A percentile compares a stretch with the other conserved stretches of the same genome.
Conservation (phyloP, 2,329 filamentous ascomycete species). For the Aspergillus puulaauensis region DNA sequence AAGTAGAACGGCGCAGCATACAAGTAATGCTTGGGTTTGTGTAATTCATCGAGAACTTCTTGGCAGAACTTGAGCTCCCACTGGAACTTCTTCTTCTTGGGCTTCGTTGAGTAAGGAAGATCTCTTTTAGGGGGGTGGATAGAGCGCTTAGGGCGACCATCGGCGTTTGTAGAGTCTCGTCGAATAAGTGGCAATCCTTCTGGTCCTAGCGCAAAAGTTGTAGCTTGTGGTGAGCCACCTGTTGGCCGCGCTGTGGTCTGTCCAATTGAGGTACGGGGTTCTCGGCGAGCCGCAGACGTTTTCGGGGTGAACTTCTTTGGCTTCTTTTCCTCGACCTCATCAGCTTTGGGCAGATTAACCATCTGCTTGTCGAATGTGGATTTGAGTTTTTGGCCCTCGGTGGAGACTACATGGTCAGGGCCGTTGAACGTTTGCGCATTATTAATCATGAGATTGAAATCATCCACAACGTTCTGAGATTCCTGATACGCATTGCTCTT, state of each 20-base stretch:
- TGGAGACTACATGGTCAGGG: conserved; percentile 68
- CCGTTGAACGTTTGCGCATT: conserved; percentile 87
- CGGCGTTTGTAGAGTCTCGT: conserved; percentile 75
- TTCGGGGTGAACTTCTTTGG: conserved; percentile 45
- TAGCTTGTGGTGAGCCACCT: conserved; percentile 40
- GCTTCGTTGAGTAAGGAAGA: conserved; percentile 82
- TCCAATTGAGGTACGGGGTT: conserved; percentile 46
- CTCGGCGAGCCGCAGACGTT: conserved; percentile 48
- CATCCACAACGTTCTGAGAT: conserved; percentile 70
- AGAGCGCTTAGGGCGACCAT: conserved; percentile 84
- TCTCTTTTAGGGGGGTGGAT: conserved; percentile 94
- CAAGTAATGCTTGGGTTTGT: conserved; percentile 67
- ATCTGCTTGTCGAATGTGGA: conserved; percentile 62
- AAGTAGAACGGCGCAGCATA: conserved; percentile 73
- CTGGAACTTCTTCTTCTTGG: conserved; percentile 86
- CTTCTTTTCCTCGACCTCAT: conserved; percentile 64
- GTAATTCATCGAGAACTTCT: conserved; percentile 73
- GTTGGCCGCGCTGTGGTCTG: conserved; percentile 35
- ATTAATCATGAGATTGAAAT: conserved; percentile 73
- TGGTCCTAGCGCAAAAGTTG: conserved; percentile 73
- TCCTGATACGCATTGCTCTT: conserved; percentile 68
- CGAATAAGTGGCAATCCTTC: conserved; percentile 80
- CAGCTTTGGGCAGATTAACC: conserved; percentile 57
- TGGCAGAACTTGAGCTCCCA: conserved; percentile 90
- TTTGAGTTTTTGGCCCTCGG: conserved; percentile 62